phyloP scores from a whole-genome alignment of 2,329 filamentous ascomycete species.

The Coleophoma eucalyptorum region DNA sequence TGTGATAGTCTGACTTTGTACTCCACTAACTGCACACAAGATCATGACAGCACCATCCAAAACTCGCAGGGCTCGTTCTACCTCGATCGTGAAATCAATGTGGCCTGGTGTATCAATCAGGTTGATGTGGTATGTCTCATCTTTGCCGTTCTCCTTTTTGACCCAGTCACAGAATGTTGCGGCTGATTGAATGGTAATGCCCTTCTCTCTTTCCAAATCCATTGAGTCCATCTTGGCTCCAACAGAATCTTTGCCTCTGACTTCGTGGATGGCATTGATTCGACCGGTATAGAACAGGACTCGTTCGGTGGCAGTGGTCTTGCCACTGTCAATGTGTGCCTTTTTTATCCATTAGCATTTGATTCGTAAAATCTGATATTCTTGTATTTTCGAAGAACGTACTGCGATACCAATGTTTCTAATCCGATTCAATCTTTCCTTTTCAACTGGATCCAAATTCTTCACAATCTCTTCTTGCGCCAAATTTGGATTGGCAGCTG shows the following conservation, averaged over 20 bases:
- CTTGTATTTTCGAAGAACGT: constrained; percentile 29
- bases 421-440: constrained; percentile 71
- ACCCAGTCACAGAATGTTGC: constrained; percentile 98
- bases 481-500: neutral
- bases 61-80: constrained; percentile 90
- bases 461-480: constrained; percentile 22
- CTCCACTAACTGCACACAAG: constrained; percentile 92
- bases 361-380: constrained; percentile 1
- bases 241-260: constrained; percentile 88
- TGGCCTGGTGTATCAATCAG: constrained; percentile 98
- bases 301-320: constrained; percentile 94
- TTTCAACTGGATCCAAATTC: constrained; percentile 59
- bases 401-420: constrained; percentile 98
- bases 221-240: constrained; percentile 99
- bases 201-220: constrained; percentile 97
- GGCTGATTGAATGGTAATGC: constrained; percentile 97
- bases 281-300: constrained; percentile 97
- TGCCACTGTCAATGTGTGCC: constrained; percentile 98
- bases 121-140: constrained; percentile 95
- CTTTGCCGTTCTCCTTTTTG: constrained; percentile 77
- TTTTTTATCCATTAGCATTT: constrained; percentile 28
- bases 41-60: constrained; percentile 98
- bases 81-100: constrained; percentile 99
- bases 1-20: constrained; percentile 97
- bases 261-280: constrained; percentile 96